phyloP scores from a whole-genome alignment of 192 early-diverging fungal species.

The Podila verticillata region DNA sequence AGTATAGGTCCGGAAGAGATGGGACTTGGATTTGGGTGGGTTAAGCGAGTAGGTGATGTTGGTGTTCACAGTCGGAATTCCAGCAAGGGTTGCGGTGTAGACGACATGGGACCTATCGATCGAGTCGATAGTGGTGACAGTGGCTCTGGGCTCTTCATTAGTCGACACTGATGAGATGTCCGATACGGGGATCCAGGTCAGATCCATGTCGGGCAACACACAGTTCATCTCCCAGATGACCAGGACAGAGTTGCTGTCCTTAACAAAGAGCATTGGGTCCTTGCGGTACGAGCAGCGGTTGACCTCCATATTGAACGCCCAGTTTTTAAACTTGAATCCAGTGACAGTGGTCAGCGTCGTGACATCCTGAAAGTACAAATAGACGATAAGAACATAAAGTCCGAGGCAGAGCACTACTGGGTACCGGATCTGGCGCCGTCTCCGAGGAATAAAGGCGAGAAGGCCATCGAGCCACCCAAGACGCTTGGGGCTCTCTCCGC shows the following conservation, averaged over 20 bases:
- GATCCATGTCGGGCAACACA: conserved; percentile 53
- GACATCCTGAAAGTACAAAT: conserved; percentile 35
- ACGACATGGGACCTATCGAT: conserved; percentile 29
- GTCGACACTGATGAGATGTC: neutral
- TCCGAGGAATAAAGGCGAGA: conserved; percentile 26
- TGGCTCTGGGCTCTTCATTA: neutral
- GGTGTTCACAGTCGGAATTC: conserved; percentile 27
- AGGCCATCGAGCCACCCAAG: conserved; percentile 10
- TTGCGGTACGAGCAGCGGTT: conserved; percentile 63
- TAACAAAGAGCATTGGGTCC: conserved; percentile 62
- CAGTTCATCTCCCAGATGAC: conserved; percentile 70
- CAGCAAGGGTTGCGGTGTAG: conserved; percentile 38
- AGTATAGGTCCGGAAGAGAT: conserved; percentile 38
- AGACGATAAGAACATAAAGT: conserved; percentile 22
- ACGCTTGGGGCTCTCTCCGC: conserved; percentile 12
- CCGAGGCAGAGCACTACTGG: conserved; percentile 18
- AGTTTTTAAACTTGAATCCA: conserved; percentile 59
- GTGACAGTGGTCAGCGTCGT: conserved; percentile 12
- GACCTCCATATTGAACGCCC: conserved; percentile 55
- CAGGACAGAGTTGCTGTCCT: conserved; percentile 55
- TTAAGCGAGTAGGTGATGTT: conserved; percentile 38
- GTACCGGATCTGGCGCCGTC: conserved; percentile 41
- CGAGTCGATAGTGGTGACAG: conserved; percentile 10
- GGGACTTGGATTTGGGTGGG: conserved; percentile 20
- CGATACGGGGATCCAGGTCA: conserved; percentile 46